phyloP scores from a whole-genome alignment of 352 stramenopile genomes.

The Globisporangium splendens region DNA sequence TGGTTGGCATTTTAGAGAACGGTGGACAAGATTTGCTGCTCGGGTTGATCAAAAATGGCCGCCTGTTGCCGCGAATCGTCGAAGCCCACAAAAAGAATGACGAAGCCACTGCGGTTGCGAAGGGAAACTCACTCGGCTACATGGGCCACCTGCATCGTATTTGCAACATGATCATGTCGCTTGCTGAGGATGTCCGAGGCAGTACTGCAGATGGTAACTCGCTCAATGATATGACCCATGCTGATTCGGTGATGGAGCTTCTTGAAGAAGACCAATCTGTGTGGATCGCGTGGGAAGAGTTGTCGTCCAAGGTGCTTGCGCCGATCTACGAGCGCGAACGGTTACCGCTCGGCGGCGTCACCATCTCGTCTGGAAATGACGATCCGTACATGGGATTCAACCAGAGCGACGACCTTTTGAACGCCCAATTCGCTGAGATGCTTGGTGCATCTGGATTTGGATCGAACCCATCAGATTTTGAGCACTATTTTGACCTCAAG shows the following conservation, averaged over 20 bases:
- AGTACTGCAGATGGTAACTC: slow-evolving; percentile 53
- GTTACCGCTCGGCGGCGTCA: slow-evolving; percentile 66
- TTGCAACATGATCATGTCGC: slow-evolving; percentile 82
- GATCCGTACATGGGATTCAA: slow-evolving; percentile 80
- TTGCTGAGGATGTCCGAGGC: slow-evolving; percentile 71
- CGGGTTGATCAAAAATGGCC: slow-evolving; percentile 74
- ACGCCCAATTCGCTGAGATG: slow-evolving; percentile 85
- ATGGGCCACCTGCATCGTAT: slow-evolving; percentile 83
- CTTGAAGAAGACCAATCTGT: slow-evolving; percentile 69
- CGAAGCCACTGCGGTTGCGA: slow-evolving; percentile 44
- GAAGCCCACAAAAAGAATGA: slow-evolving; percentile 80
- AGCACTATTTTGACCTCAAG: slow-evolving; percentile 67
- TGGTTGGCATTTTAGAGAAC: slow-evolving; percentile 80
- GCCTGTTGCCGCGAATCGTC: slow-evolving; percentile 64
- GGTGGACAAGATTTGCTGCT: slow-evolving; percentile 68
- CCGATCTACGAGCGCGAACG: slow-evolving; percentile 80
- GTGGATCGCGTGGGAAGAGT: slow-evolving; percentile 80
- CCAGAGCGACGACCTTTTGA: slow-evolving; percentile 68
- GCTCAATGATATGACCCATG: slow-evolving; percentile 85
- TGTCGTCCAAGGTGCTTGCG: slow-evolving; percentile 60
- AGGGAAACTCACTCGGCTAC: slow-evolving; percentile 74
- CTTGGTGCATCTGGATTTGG: slow-evolving; percentile 65
- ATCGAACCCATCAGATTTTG: slow-evolving; percentile 46
- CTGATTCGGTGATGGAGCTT: slow-evolving; percentile 74
- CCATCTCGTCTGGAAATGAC: slow-evolving; percentile 45